These are phyloP conservation scores for Pisolithus marmoratus DNA, from an alignment of 768 basidiomycete species.

Conservation along the genomic window DNA sequence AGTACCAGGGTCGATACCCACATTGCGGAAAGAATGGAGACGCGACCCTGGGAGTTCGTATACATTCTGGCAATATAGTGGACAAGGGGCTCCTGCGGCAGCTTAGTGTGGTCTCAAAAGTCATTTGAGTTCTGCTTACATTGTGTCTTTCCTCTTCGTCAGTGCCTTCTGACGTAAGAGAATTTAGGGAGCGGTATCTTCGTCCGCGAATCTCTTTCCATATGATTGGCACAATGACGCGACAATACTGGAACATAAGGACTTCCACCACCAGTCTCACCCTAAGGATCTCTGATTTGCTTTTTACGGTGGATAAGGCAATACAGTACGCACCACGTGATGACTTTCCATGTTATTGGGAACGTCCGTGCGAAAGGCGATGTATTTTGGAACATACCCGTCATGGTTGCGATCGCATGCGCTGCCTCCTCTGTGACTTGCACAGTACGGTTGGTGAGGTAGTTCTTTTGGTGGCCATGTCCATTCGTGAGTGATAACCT, in stretches of 20 bases:
- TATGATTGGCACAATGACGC: conserved; percentile 1
- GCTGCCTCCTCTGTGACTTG: conserved; percentile 21
- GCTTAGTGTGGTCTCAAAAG: no score
- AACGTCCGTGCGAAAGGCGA: conserved; percentile 20
- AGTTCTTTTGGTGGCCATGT: conserved; percentile 13
- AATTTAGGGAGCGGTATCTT: neutral
- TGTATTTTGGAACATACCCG: conserved; percentile 27
- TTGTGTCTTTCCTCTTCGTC: neutral
- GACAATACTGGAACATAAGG: conserved; percentile 1
- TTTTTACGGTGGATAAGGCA: neutral
- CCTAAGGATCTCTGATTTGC: neutral
- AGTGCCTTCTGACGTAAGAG: neutral
- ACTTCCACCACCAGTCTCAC: conserved; percentile 6
- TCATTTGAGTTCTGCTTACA: neutral
- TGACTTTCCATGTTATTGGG: conserved; percentile 17
- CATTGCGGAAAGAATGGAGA: conserved; percentile 18
- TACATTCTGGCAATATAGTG: conserved; percentile 6
- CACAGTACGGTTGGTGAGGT: conserved; percentile 20
- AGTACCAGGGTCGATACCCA: conserved; percentile 15
- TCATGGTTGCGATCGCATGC: conserved; percentile 22
- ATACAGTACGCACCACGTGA: conserved; percentile 16
- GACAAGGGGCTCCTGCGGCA: conserved; percentile 1
- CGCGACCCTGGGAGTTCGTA: neutral
- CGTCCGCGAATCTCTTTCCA: conserved; percentile 6
- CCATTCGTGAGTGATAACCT: neutral